These are phyloP conservation scores for Ustilago crameri DNA, from an alignment of 1,284 basidiomycete genomes.

Conservation along the genomic window DNA sequence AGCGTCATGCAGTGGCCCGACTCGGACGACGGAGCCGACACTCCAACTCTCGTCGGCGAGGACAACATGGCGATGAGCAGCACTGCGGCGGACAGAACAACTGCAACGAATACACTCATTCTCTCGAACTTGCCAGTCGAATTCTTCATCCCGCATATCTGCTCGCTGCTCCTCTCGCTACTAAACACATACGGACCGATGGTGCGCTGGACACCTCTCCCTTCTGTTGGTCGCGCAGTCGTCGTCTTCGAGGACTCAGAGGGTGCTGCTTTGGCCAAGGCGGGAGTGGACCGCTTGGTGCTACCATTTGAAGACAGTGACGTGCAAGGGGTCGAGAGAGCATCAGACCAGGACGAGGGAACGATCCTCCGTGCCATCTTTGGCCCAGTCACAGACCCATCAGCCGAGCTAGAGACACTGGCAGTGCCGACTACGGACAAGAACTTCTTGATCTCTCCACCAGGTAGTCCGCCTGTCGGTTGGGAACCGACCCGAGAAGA, in stretches of 20 bases:
- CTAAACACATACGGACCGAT: slow-evolving; percentile 61
- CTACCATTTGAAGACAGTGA: slow-evolving; percentile 56
- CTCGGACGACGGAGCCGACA: slow-evolving; percentile 24
- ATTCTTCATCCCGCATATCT: slow-evolving; percentile 58
- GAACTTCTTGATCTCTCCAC: slow-evolving; percentile 97
- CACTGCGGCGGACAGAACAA: not conserved
- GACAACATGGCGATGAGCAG: not conserved
- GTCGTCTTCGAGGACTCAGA: slow-evolving; percentile 54
- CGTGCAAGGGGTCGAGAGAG: slow-evolving; percentile 31
- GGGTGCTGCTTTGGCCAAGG: slow-evolving; percentile 54
- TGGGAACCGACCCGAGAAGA: slow-evolving; percentile 95
- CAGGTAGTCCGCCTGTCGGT: slow-evolving; percentile 95
- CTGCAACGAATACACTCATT: slow-evolving; percentile 59
- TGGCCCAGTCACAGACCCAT: slow-evolving; percentile 19
- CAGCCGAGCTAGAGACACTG: slow-evolving; percentile 41
- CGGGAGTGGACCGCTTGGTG: slow-evolving; percentile 52
- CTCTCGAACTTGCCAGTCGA: slow-evolving; percentile 58
- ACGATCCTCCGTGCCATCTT: slow-evolving; percentile 40
- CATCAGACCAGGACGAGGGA: slow-evolving; percentile 24
- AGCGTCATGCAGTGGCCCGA: slow-evolving; percentile 52
- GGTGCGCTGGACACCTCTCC: slow-evolving; percentile 59
- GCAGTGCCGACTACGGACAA: slow-evolving; percentile 78
- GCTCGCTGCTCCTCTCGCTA: slow-evolving; percentile 53
- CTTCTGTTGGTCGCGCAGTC: slow-evolving; percentile 55
- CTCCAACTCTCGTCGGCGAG: slow-evolving; percentile 16